Evolutionary conservation across 2,329 filamentous ascomycete genomes (phyloP), one percentile per base, ranked within the genome.

Genomic region (Chaetomium olivaceum): DNA sequence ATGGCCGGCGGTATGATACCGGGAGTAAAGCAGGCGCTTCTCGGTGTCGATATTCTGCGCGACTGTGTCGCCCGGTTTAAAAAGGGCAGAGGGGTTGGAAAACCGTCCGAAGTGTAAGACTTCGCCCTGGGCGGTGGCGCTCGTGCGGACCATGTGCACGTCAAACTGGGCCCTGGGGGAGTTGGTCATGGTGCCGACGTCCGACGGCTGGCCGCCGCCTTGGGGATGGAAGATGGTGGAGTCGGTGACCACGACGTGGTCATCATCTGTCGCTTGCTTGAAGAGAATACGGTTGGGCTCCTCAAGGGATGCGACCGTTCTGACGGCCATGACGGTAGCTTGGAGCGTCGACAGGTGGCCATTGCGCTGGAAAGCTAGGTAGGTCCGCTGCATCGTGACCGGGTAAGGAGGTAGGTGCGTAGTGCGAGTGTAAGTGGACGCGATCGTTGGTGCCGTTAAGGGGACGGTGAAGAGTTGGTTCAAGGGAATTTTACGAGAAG

Each of bases 211-310:
- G 8, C 90, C 90, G 66, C 90, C 90, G 23, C 90, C 90, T 75
- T 92, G 90, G 0, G 88, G 86, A 68, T 92, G 88, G 76, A 92
- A 92, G 67, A 92, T 88, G n/a, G 90, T 92, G 56, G 84, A 77
- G 1, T 84, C 79, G 0, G 87, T 89, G 6, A 86, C 80, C 23
- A 91, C 75, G n/a, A 87, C 82, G 71, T 83, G 81, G 69, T 86
- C 81, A 1, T 81, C 74, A 5, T 83, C 80, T 9, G 74, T 74
- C 4, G 78, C 81, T 14, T 83, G 77, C 73, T 90, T 90, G 79
- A 88, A 88, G 11, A 91, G 82, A 7, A 77, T 73, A 60, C 78
- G 81, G 63, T 86, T 84, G 36, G 78, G 75, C 39, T 83, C 78
- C 3, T 85, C 80, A 0, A 90, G 80, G 1, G 77, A 74, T 0